phyloP scores from a whole-genome alignment of 192 early-diverging fungal species.

The Entomortierella lignicola region DNA sequence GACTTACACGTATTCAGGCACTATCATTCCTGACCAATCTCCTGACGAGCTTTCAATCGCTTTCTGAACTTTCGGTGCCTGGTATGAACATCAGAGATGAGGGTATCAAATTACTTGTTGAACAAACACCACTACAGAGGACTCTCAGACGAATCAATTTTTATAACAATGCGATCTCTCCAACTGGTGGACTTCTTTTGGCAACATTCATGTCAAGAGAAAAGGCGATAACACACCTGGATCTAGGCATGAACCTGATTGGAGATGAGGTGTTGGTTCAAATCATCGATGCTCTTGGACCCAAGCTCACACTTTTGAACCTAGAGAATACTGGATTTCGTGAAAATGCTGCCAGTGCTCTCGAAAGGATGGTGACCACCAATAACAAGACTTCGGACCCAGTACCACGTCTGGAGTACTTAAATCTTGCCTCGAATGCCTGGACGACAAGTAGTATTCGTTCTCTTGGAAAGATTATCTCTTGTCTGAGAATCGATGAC shows the following conservation, averaged over 20 bases:
- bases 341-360: slow-evolving; percentile 20
- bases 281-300: slow-evolving; percentile 19
- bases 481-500: slow-evolving; percentile 5
- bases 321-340: slow-evolving; percentile 40
- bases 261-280: slow-evolving; percentile 19
- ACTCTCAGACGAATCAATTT: slow-evolving; percentile 20
- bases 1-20: background rate
- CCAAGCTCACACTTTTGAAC: slow-evolving; percentile 18
- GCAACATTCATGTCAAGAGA: slow-evolving; percentile 18
- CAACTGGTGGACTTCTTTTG: slow-evolving; percentile 11
- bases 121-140: slow-evolving; percentile 11
- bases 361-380: slow-evolving; percentile 20
- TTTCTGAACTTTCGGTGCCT: slow-evolving; percentile 10
- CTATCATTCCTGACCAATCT: slow-evolving; percentile 12
- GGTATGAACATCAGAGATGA: slow-evolving; percentile 39
- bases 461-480: slow-evolving; percentile 25
- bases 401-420: slow-evolving; percentile 19
- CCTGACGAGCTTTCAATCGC: slow-evolving; percentile 7
- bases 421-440: slow-evolving; percentile 26
- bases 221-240: slow-evolving; percentile 10
- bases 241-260: slow-evolving; percentile 32
- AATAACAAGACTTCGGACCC: slow-evolving; percentile 3
- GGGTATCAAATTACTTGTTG: slow-evolving; percentile 11
- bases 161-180: slow-evolving; percentile 32
- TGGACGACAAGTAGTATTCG: slow-evolving; percentile 36